phyloP scores from a whole-genome alignment of 2,329 filamentous ascomycete genomes.

The Fusarium nisikadoi region DNA sequence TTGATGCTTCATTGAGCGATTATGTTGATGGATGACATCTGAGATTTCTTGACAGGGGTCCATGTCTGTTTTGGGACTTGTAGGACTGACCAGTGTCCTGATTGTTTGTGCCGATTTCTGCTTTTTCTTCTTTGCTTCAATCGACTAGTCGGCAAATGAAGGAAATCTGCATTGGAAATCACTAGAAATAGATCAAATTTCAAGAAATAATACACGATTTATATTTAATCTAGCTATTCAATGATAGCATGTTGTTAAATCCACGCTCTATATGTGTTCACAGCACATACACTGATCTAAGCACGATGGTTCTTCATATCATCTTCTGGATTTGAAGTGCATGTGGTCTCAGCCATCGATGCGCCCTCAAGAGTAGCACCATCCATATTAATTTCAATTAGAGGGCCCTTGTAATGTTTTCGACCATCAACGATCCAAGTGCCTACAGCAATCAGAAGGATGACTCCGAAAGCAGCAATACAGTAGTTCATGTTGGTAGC shows the following conservation, averaged over 20 bases:
- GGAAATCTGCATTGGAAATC: not conserved
- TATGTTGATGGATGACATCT: not conserved
- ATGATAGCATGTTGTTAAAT: not conserved
- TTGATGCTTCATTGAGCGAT: not conserved
- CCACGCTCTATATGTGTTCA: not conserved
- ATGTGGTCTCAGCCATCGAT: conserved; percentile 33
- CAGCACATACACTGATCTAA: not conserved
- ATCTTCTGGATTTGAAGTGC: conserved; percentile 29
- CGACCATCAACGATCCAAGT: conserved; percentile 62
- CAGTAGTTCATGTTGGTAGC: conserved; percentile 74
- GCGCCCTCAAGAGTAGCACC: conserved; percentile 28
- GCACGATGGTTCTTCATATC: conserved; percentile 15
- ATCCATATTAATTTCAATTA: conserved; percentile 35
- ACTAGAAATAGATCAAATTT: not conserved
- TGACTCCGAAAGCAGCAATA: conserved; percentile 60
- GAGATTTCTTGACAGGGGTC: not conserved
- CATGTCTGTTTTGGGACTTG: not conserved
- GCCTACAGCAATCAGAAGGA: conserved; percentile 55
- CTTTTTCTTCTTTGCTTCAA: not conserved
- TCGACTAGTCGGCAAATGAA: no score
- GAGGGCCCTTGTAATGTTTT: conserved; percentile 57
- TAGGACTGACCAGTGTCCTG: not conserved
- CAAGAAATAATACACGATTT: not conserved
- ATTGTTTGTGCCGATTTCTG: not conserved
- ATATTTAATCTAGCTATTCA: not conserved